A percentile compares a stretch with the other conserved stretches of the same genome.
Conservation (phyloP, 1,284 basidiomycete genomes). For the Xanthoconium separans region DNA sequence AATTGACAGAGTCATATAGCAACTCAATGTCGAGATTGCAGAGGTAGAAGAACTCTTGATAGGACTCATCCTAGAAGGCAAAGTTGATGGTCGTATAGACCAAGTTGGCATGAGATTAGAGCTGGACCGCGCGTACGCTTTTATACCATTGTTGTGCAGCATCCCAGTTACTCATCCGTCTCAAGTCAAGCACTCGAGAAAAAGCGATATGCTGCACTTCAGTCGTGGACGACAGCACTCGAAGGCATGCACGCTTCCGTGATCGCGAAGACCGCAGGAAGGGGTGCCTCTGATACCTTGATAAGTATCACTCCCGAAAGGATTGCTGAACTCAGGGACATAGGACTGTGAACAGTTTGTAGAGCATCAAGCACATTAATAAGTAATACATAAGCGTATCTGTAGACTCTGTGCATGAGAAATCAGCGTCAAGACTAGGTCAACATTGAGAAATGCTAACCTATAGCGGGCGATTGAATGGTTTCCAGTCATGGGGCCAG, state of each 20-base stretch:
- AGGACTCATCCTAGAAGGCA: constrained; percentile 91
- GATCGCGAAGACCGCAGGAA: constrained; percentile 64
- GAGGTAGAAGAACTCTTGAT: constrained; percentile 95
- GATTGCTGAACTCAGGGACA: constrained; percentile 30
- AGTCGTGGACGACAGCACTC: constrained; percentile 79
- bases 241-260: constrained; percentile 70
- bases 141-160: not conserved
- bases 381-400: not conserved
- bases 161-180: constrained; percentile 5
- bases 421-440: constrained; percentile 1
- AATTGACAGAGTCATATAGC: constrained; percentile 46
- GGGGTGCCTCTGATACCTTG: constrained; percentile 31
- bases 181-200: constrained; percentile 78
- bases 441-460: constrained; percentile 8
- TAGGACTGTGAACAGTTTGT: constrained; percentile 22
- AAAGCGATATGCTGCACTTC: constrained; percentile 79
- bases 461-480: constrained; percentile 51
- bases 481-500: constrained; percentile 80
- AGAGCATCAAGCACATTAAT: constrained; percentile 2
- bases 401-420: not conserved
- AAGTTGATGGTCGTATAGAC: constrained; percentile 94
- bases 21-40: constrained; percentile 84
- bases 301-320: constrained; percentile 32
- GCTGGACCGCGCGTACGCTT: constrained; percentile 79
- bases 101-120: constrained; percentile 92